Evolutionary conservation across 352 stramenopile genomes (phyloP).

Genomic region (Phytopythium cucurbitacearum): DNA sequence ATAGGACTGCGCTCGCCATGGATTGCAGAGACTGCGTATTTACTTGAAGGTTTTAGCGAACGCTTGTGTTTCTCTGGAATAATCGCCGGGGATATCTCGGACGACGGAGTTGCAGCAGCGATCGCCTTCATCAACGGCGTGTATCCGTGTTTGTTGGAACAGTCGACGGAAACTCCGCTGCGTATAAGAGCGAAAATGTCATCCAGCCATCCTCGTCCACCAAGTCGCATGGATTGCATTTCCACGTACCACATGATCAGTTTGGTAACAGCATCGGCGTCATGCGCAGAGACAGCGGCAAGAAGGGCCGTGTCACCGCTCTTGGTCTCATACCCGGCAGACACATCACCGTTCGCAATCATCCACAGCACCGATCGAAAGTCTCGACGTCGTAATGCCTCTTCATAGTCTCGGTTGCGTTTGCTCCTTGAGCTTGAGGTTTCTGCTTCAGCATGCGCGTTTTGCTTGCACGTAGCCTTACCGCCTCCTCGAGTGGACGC

Average conservation of each 20-base stretch:
- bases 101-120: constrained; percentile 29
- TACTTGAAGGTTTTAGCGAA: background rate
- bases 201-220: background rate
- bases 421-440: too few relatives aligned
- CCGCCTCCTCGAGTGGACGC: background rate
- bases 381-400: constrained; percentile 51
- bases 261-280: constrained; percentile 29
- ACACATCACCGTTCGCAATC: constrained; percentile 53
- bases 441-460: background rate
- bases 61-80: too few relatives aligned
- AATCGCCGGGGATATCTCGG: background rate
- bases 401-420: constrained; percentile 30
- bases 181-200: background rate
- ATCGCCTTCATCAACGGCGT: constrained; percentile 78
- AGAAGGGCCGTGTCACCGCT: constrained; percentile 59
- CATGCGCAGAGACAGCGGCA: constrained; percentile 44
- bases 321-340: constrained; percentile 42
- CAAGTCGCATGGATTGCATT: background rate
- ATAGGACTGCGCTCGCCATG: background rate
- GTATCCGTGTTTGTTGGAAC: constrained; percentile 46
- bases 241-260: constrained; percentile 19
- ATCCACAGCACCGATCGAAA: constrained; percentile 65
- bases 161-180: constrained; percentile 58
- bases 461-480: background rate
- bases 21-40: background rate